Conservation (phyloP, 2,329 filamentous ascomycete genomes). For the Talaromyces sp. region DNA sequence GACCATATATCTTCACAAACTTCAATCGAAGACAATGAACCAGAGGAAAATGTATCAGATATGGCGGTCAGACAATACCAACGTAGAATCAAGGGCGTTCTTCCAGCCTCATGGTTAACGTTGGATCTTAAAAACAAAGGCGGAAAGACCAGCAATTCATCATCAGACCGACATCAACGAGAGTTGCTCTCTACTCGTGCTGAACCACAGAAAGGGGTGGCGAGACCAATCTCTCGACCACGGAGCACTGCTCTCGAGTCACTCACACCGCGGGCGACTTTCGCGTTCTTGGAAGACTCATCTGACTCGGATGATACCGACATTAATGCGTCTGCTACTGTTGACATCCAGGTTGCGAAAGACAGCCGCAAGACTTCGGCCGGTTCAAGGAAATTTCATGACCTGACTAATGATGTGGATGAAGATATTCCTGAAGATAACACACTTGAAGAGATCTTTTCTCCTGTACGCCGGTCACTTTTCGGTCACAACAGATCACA, state of each 20-base stretch:
- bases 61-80: constrained; percentile 33
- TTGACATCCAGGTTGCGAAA: constrained; percentile 10
- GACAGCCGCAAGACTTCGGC: constrained; percentile 20
- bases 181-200: constrained; percentile 21
- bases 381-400: constrained; percentile 23
- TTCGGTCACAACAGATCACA: constrained; percentile 14
- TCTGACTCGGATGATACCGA: constrained; percentile 30
- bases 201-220: constrained; percentile 34
- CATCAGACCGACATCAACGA: constrained; percentile 21
- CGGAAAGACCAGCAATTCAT: constrained; percentile 21
- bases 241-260: constrained; percentile 21
- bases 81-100: constrained; percentile 46
- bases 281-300: constrained; percentile 26
- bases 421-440: constrained; percentile 42
- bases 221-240: constrained; percentile 30
- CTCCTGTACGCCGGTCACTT: constrained; percentile 26
- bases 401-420: constrained; percentile 24
- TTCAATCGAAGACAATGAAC: constrained; percentile 19
- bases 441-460: constrained; percentile 42
- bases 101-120: constrained; percentile 49
- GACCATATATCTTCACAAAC: not conserved
- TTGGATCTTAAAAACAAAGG: constrained; percentile 39
- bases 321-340: not conserved
- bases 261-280: constrained; percentile 19
- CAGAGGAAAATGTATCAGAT: constrained; percentile 2